Percentiles rank a stretch among this genome's conserved stretches.
These are phyloP conservation scores for Epichloe elymi DNA, from an alignment of 2,329 filamentous ascomycete genomes.

Conservation along the genomic window DNA sequence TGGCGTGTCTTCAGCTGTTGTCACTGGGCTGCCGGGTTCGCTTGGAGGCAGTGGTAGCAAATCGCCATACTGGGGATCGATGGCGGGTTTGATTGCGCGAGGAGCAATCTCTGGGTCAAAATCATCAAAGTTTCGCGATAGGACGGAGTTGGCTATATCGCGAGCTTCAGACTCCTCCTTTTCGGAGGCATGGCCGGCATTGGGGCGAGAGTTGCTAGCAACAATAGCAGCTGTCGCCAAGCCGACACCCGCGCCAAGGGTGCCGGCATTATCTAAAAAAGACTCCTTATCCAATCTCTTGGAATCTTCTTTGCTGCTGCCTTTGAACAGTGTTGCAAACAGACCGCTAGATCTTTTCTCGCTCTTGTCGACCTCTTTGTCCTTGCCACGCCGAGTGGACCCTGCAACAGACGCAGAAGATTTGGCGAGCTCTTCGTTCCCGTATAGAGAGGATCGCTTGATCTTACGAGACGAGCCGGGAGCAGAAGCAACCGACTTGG, in stretches of 20 bases:
- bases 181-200: conserved; percentile 33
- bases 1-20: conserved; percentile 29
- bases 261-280: conserved; percentile 64
- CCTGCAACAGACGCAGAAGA: conserved; percentile 20
- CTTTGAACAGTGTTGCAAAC: conserved; percentile 37
- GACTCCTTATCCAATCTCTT: conserved; percentile 28
- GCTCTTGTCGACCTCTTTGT: conserved; percentile 20
- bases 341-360: conserved; percentile 28
- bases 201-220: conserved; percentile 26
- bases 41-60: conserved; percentile 51
- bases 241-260: conserved; percentile 57
- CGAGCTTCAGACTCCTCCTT: conserved; percentile 23
- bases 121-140: conserved; percentile 19
- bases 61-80: conserved; percentile 54
- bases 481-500: conserved; percentile 25
- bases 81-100: conserved; percentile 48
- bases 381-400: conserved; percentile 23
- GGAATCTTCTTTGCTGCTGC: conserved; percentile 19
- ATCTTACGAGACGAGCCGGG: conserved; percentile 9
- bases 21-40: conserved; percentile 35
- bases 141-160: conserved; percentile 10
- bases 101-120: conserved; percentile 46
- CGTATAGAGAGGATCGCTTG: conserved; percentile 19
- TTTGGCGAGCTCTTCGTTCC: conserved; percentile 32
- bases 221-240: conserved; percentile 34